Percentiles rank a stretch among this genome's conserved stretches.
Conservation (phyloP, 495 filamentous ascomycete species). For the Neurospora tetraspora region DNA sequence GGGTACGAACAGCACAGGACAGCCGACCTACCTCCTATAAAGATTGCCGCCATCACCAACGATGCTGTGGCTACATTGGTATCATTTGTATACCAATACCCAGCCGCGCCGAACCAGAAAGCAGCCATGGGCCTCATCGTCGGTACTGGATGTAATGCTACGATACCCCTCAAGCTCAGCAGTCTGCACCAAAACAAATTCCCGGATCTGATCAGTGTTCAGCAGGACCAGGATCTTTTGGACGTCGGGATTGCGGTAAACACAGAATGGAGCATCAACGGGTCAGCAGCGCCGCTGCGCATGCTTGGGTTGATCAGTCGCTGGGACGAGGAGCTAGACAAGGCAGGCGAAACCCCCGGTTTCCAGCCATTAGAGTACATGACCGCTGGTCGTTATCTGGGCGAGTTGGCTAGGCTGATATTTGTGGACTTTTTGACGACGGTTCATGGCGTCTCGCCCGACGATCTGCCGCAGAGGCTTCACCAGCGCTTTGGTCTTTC, state of each 20-base stretch:
- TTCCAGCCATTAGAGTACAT: constrained; percentile 87
- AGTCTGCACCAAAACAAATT: constrained; percentile 56
- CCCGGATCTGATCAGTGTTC: constrained; percentile 39
- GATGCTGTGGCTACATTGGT: constrained; percentile 74
- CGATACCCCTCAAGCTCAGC: constrained; percentile 57
- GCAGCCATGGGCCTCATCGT: constrained; percentile 75
- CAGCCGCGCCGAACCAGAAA: constrained; percentile 21
- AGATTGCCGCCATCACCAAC: constrained; percentile 70
- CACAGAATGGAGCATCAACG: constrained; percentile 79
- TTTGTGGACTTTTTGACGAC: constrained; percentile 55
- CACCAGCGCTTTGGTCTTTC: constrained; percentile 53
- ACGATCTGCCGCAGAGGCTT: constrained; percentile 49
- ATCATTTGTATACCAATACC: constrained; percentile 57
- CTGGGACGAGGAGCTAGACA: constrained; percentile 62
- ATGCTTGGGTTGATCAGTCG: constrained; percentile 55
- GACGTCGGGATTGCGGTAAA: constrained; percentile 62
- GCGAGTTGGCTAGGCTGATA: constrained; percentile 68
- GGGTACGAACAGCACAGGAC: constrained; percentile 51
- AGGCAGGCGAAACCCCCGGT: constrained; percentile 56
- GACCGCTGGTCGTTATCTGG: constrained; percentile 74
- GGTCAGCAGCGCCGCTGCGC: constrained; percentile 54
- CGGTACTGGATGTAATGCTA: constrained; percentile 77
- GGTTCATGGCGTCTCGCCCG: constrained; percentile 19
- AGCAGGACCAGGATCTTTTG: constrained; percentile 46
- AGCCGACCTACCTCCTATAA: constrained; percentile 50